Percentiles rank a stretch among this genome's conserved stretches.
phyloP scores from a whole-genome alignment of 768 basidiomycete species.

The Cyathus striatus region DNA sequence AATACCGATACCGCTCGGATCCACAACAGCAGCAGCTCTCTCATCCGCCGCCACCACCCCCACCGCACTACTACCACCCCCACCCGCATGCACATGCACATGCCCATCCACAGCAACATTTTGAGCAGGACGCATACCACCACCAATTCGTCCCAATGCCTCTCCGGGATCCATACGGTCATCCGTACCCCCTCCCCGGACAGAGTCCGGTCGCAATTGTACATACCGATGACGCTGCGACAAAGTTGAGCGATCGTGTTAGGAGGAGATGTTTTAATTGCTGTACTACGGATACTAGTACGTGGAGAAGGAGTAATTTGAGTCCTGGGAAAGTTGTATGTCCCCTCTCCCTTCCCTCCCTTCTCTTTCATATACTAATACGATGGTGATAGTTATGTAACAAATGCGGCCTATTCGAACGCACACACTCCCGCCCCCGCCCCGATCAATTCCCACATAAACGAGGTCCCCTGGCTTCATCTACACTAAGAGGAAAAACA shows the following conservation, averaged over 20 bases:
- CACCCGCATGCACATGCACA: conserved; percentile 9
- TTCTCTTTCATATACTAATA: conserved; percentile 1
- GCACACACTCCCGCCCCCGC: conserved; percentile 73
- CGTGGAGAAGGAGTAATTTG: conserved; percentile 74
- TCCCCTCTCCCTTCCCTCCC: conserved; percentile 6
- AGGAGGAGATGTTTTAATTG: conserved; percentile 80
- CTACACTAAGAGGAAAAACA: conserved; percentile 44
- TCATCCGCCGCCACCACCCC: conserved; percentile 18
- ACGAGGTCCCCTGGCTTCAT: conserved; percentile 58
- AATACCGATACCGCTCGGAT: conserved; percentile 32
- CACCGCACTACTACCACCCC: conserved; percentile 13
- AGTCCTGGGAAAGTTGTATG: conserved; percentile 74
- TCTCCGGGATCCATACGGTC: conserved; percentile 15
- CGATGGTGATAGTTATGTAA: conserved; percentile 40
- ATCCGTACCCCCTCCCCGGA: conserved; percentile 26
- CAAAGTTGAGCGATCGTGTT: conserved; percentile 74
- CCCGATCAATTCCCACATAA: conserved; percentile 83
- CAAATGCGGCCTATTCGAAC: conserved; percentile 79
- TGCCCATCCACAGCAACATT: conserved; percentile 7
- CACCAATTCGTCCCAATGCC: conserved; percentile 7
- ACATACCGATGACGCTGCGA: conserved; percentile 75
- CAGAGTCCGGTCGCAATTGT: conserved; percentile 27
- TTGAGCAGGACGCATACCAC: conserved; percentile 10
- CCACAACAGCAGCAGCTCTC: conserved; percentile 16
- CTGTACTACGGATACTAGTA: conserved; percentile 79